phyloP scores from a whole-genome alignment of 176 grass and related monocot species.

The Avena sativa region DNA sequence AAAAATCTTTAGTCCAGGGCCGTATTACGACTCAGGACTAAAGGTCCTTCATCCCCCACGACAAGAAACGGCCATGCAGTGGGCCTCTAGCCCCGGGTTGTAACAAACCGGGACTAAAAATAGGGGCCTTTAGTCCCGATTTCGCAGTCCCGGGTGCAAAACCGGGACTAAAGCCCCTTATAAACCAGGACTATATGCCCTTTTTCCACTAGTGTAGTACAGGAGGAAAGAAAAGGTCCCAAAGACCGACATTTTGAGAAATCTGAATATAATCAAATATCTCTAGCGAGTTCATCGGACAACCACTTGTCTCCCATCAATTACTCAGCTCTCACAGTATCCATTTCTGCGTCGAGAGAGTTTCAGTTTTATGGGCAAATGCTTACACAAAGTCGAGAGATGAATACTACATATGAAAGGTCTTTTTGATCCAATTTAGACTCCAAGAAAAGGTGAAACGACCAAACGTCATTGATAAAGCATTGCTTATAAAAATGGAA shows the following conservation, averaged over 20 bases:
- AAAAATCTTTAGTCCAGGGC: too few relatives aligned
- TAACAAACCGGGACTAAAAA: too few relatives aligned
- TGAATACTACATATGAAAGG: slow-evolving; percentile 26
- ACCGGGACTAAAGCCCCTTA: too few relatives aligned
- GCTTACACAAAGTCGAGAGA: slow-evolving; percentile 16
- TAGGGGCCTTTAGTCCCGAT: too few relatives aligned
- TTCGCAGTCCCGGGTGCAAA: too few relatives aligned
- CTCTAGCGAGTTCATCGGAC: neutral
- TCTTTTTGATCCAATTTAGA: slow-evolving; percentile 1
- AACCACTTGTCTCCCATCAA: slow-evolving; percentile 18
- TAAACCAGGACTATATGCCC: too few relatives aligned
- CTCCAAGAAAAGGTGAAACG: neutral
- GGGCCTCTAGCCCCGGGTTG: too few relatives aligned
- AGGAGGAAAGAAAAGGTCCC: too few relatives aligned
- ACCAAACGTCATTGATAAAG: neutral
- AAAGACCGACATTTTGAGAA: neutral
- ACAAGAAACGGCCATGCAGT: too few relatives aligned
- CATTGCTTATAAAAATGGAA: slow-evolving; percentile 16
- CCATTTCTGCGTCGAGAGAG: slow-evolving; percentile 3
- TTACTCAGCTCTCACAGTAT: slow-evolving; percentile 29
- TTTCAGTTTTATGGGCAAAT: slow-evolving; percentile 20
- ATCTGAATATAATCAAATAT: neutral
- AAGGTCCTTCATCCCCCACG: too few relatives aligned
- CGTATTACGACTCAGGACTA: too few relatives aligned
- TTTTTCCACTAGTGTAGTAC: too few relatives aligned